These are phyloP conservation scores for Mesotaenium endlicherianum DNA, from an alignment of 139 green algal genomes.

Conservation along the genomic window DNA sequence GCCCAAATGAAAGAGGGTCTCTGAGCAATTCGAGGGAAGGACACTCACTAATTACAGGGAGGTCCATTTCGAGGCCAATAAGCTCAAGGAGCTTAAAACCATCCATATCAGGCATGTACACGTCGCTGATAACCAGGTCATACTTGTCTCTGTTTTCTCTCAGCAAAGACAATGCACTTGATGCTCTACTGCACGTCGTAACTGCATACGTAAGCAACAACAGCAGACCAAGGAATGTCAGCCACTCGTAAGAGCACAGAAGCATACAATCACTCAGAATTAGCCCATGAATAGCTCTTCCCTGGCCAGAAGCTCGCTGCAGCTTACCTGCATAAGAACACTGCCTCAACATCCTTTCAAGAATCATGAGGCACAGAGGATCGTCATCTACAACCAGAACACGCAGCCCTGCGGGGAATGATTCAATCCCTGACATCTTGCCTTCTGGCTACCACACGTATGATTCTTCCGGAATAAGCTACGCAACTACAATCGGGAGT, in stretches of 20 bases:
- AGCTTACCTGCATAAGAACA: slow-evolving; percentile 82
- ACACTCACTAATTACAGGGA: slow-evolving; percentile 92
- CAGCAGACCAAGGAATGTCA: background rate
- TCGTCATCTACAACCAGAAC: slow-evolving; percentile 94
- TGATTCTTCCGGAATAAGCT: no score
- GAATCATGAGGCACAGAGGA: slow-evolving; percentile 83
- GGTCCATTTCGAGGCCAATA: slow-evolving; percentile 86
- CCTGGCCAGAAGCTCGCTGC: background rate
- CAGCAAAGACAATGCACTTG: slow-evolving; percentile 2
- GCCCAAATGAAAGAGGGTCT: no score
- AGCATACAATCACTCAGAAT: no score
- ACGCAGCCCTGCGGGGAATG: slow-evolving; percentile 57
- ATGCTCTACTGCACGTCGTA: slow-evolving; percentile 24
- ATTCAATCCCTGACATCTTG: background rate
- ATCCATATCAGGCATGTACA: slow-evolving; percentile 98
- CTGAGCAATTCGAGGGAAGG: no score
- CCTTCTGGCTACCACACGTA: background rate
- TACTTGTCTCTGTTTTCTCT: slow-evolving; percentile 59
- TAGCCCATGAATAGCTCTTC: no score
- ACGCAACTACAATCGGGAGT: no score
- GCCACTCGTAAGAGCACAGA: no score
- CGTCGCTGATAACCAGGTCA: slow-evolving; percentile 93
- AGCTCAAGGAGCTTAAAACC: slow-evolving; percentile 91
- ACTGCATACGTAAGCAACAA: slow-evolving; percentile 14
- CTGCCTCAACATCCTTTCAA: slow-evolving; percentile 82